phyloP scores from a whole-genome alignment of 306 rosid genomes.

The Quercus engelmannii region DNA sequence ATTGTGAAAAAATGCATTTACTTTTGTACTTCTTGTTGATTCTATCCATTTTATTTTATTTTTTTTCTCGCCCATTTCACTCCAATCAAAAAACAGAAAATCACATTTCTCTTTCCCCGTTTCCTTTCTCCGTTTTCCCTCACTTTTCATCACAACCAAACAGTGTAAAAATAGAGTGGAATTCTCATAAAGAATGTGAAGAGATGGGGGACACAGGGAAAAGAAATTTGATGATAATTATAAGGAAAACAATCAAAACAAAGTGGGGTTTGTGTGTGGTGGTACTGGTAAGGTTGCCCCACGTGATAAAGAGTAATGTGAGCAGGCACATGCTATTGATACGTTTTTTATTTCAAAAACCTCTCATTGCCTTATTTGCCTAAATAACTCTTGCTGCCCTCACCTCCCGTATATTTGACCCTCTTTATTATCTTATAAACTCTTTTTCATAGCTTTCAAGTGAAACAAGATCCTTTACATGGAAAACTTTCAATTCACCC shows the following conservation, averaged over 20 bases:
- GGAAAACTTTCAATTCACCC: neutral
- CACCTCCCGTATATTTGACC: neutral
- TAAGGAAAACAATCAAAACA: slow-evolving; percentile 38
- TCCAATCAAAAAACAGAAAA: no score
- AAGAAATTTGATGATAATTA: slow-evolving; percentile 21
- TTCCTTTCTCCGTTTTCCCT: no score
- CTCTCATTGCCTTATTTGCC: slow-evolving; percentile 2
- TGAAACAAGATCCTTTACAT: neutral
- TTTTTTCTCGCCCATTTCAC: no score
- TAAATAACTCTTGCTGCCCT: neutral
- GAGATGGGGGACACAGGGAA: slow-evolving; percentile 6
- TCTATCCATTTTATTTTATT: no score
- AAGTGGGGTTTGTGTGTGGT: slow-evolving; percentile 40
- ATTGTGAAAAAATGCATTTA: no score
- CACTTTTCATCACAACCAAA: no score
- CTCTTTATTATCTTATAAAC: neutral
- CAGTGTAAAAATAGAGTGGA: neutral
- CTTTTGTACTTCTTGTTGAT: no score
- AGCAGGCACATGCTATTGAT: slow-evolving; percentile 51
- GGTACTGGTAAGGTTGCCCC: slow-evolving; percentile 57
- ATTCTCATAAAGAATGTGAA: neutral
- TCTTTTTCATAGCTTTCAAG: neutral
- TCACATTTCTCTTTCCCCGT: no score
- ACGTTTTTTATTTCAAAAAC: slow-evolving; percentile 11
- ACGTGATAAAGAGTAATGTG: slow-evolving; percentile 53